Percentiles rank a stretch among this genome's conserved stretches.
Conservation (phyloP, 2,329 filamentous ascomycete species). For the Alternaria brassicicola region DNA sequence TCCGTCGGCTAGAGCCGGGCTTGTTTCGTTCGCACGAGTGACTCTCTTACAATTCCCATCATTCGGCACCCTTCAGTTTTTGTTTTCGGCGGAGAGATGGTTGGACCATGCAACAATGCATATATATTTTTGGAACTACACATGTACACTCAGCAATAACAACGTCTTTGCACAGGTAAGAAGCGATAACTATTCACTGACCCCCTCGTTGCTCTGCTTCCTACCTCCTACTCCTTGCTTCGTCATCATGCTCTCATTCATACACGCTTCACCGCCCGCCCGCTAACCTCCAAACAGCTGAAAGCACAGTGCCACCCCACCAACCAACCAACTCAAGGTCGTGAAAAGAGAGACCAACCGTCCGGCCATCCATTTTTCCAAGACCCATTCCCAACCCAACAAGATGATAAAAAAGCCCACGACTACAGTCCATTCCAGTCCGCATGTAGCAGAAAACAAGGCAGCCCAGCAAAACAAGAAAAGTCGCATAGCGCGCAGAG, state of each 20-base stretch:
- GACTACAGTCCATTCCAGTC: neutral
- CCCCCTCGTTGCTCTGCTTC: neutral
- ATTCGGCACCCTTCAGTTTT: too few relatives aligned
- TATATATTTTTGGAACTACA: too few relatives aligned
- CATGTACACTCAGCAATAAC: neutral
- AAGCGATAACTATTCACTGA: neutral
- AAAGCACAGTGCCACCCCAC: neutral
- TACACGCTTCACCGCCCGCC: neutral
- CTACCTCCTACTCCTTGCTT: neutral
- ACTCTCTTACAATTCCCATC: too few relatives aligned
- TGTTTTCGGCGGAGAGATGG: too few relatives aligned
- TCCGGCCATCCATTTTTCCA: neutral
- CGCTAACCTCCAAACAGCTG: too few relatives aligned
- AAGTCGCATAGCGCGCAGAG: neutral
- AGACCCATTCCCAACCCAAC: neutral
- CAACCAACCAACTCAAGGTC: neutral
- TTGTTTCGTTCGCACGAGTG: too few relatives aligned
- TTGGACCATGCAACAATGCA: too few relatives aligned
- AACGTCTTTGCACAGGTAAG: neutral
- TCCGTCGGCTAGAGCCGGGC: rapidly evolving
- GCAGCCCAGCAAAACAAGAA: neutral
- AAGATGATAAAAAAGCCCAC: neutral
- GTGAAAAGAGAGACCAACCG: neutral
- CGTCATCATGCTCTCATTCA: neutral
- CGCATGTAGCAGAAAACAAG: neutral